A percentile compares a stretch with the other conserved stretches of the same genome.
These are phyloP conservation scores for Ehretia macrophylla DNA, from an alignment of 257 asterid species.

Conservation along the genomic window DNA sequence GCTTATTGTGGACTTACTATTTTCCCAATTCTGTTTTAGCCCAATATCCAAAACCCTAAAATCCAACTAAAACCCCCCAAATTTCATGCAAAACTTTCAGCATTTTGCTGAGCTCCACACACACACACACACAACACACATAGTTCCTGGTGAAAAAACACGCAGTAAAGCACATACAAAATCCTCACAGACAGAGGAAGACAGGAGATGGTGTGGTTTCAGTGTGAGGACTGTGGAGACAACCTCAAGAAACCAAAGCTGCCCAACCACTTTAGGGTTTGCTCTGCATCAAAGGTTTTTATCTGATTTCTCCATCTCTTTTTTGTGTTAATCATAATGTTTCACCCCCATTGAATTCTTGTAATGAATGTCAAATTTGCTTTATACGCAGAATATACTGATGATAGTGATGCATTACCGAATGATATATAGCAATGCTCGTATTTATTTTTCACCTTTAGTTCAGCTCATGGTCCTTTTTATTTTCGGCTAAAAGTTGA, in stretches of 20 bases:
- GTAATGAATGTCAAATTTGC: too few species aligned
- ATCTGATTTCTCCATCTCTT: not conserved
- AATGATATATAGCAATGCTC: not conserved
- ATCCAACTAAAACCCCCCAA: not conserved
- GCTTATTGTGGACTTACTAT: not conserved
- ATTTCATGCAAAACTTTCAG: not conserved
- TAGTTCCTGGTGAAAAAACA: not conserved
- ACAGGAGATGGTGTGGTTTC: slow-evolving; percentile 90
- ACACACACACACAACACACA: too few species aligned
- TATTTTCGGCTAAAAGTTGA: not conserved
- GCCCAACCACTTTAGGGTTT: slow-evolving; percentile 70
- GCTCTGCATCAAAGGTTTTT: slow-evolving; percentile 83
- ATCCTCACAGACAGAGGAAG: slow-evolving; percentile 7
- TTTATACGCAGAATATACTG: too few species aligned
- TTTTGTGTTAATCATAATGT: not conserved
- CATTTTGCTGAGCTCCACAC: not conserved
- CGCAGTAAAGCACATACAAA: not conserved
- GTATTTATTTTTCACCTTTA: not conserved
- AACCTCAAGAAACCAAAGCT: slow-evolving; percentile 91
- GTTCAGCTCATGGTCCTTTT: not conserved
- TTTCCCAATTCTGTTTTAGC: not conserved
- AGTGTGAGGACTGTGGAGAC: slow-evolving; percentile 97
- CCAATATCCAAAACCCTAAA: slow-evolving; percentile 15
- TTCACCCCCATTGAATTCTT: not conserved
- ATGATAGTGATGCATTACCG: too few species aligned